Evolutionary conservation across 106 monocot species (phyloP), one percentile per base, ranked within the genome.

Genomic region (Dioscorea alata): DNA sequence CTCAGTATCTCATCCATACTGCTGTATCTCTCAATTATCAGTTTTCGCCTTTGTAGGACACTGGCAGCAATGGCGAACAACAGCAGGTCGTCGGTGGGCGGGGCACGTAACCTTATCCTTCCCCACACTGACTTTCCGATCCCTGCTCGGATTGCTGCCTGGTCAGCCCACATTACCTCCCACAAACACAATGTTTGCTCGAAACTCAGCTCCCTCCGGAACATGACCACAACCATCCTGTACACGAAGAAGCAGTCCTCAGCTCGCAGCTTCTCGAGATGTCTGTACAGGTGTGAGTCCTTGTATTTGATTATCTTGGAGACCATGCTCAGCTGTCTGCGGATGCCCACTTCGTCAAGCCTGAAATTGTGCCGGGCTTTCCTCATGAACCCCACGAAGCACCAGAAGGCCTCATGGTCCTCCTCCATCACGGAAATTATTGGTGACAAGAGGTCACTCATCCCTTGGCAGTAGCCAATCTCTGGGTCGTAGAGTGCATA

Each of bases 101-200:
- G 87, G 22, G 82, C 84, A 15, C 74, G 60, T 49, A 76, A 18
- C 65, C 87, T 82, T 32, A 94, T 87, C 59, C 82, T 79, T 3
- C 79, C 87, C 85, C 87, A 90, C 8, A 60, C 75, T 0, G 90
- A 87, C 64, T 78, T 80, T 59, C 83, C 78, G 10, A 94, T 69
- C 6, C 94, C 84, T 10, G 84, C 84, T 0, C 94, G 59, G 32
- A 94, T 69, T 0, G 94, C 94, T 23, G 94, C 94, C 62, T 94
- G 94, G 49, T 94, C 94, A 4, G 90, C 94, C 94, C 94, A 94
- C 82, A 94, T 90, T 23, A 85, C 94, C 78, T 94, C 94, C 94
- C 94, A 94, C 25, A 94, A 66, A 48, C 80, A 87, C 23, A 90
- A 34, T 6, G 94, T 94, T 63, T 94, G 94, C 61, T 90, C 90